Conservation (phyloP, 1,139 yeast species). For the Nakaseomyces glabratus region DNA sequence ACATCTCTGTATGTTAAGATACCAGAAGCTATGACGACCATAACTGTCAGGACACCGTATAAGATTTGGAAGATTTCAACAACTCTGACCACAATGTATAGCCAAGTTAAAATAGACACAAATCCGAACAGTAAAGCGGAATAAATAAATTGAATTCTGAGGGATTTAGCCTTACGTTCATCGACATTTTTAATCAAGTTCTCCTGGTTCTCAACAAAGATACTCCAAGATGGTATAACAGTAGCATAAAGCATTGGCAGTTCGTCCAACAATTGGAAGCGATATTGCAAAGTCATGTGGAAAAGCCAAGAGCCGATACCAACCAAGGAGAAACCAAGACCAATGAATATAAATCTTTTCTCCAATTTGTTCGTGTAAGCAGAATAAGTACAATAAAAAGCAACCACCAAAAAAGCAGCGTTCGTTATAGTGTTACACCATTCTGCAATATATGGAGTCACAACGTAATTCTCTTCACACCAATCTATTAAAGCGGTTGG, state of each 20-base stretch:
- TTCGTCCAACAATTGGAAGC: conserved; percentile 83
- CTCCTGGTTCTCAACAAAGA: conserved; percentile 48
- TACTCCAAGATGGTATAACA: conserved; percentile 86
- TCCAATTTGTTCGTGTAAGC: conserved; percentile 56
- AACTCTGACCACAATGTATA: conserved; percentile 63
- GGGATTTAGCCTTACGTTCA: conserved; percentile 34
- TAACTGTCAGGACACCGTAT: conserved; percentile 47
- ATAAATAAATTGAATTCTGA: conserved; percentile 31
- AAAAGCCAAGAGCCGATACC: conserved; percentile 90
- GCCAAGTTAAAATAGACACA: conserved; percentile 47
- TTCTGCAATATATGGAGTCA: conserved; percentile 71
- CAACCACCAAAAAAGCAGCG: conserved; percentile 55
- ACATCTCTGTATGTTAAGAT: conserved; percentile 45
- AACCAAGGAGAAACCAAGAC: conserved; percentile 76
- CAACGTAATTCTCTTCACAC: conserved; percentile 92
- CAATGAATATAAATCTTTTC: conserved; percentile 55
- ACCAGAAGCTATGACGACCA: conserved; percentile 50
- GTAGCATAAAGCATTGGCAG: conserved; percentile 96
- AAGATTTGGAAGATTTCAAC: conserved; percentile 83
- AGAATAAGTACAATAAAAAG: conserved; percentile 53
- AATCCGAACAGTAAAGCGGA: conserved; percentile 45
- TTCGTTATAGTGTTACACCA: conserved; percentile 74
- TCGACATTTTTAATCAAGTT: conserved; percentile 25
- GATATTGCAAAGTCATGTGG: conserved; percentile 86
- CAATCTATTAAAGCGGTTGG: conserved; percentile 69